Evolutionary conservation across 139 green algal species (phyloP).

Genomic region (Chlorella sp.): DNA sequence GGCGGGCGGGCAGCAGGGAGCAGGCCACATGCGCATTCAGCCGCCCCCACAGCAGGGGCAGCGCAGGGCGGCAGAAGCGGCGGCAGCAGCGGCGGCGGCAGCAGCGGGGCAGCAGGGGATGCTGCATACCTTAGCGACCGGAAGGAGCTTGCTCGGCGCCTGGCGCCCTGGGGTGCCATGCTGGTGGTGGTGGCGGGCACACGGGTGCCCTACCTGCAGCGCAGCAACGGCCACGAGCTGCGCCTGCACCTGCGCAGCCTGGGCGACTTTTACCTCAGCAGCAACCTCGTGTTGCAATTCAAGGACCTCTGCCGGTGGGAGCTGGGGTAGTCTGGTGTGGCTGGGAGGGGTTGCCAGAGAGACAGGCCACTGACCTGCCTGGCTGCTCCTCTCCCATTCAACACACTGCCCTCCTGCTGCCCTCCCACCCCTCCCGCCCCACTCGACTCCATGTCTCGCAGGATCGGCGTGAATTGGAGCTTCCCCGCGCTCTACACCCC

Average conservation of each 20-base stretch:
- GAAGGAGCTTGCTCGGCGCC: neutral
- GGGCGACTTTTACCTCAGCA: conserved; percentile 24
- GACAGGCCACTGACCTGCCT: neutral
- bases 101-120: neutral
- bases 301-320: conserved; percentile 5
- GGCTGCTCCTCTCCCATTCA: neutral
- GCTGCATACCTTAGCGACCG: neutral
- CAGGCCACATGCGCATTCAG: too few species aligned
- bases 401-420: neutral
- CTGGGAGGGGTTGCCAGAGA: neutral
- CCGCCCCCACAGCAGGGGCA: too few species aligned
- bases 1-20: neutral
- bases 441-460: neutral
- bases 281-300: conserved; percentile 21
- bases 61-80: neutral
- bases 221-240: conserved; percentile 20
- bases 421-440: too few species aligned
- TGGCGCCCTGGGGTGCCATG: conserved; percentile 48
- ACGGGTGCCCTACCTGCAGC: conserved; percentile 29
- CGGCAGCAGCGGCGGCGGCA: neutral
- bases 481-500: conserved; percentile 37
- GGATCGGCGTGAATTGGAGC: conserved; percentile 16
- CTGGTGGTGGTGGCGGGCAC: conserved; percentile 50
- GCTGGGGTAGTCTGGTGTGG: neutral
- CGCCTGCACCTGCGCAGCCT: conserved; percentile 36